phyloP scores from a whole-genome alignment of 2,329 filamentous ascomycete species.

The Hyphodiscus sp. region DNA sequence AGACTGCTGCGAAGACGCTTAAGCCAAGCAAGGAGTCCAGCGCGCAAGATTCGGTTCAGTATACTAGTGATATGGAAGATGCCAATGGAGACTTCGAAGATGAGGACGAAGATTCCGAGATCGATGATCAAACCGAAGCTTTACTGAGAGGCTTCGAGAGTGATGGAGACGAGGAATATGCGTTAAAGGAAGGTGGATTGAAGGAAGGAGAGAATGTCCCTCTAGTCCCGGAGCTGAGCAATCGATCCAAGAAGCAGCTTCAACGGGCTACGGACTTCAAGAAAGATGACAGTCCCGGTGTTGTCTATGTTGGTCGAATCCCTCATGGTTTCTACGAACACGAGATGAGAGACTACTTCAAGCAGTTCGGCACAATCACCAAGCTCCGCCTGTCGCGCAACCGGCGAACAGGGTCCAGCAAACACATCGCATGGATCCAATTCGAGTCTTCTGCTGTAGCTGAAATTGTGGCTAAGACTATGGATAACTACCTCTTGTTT shows the following conservation, averaged over 20 bases:
- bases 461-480: constrained; percentile 86
- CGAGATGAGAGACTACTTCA: constrained; percentile 89
- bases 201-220: constrained; percentile 39
- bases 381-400: constrained; percentile 81
- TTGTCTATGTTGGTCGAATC: constrained; percentile 85
- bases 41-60: constrained; percentile 4
- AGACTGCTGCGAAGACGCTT: constrained; percentile 16
- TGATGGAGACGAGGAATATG: constrained; percentile 41
- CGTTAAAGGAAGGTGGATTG: constrained; percentile 32
- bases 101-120: constrained; percentile 28
- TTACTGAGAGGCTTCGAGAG: constrained; percentile 50
- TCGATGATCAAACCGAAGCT: constrained; percentile 46
- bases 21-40: constrained; percentile 14
- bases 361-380: constrained; percentile 81
- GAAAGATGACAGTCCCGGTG: constrained; percentile 55
- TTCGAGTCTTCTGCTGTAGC: constrained; percentile 74
- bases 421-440: constrained; percentile 93
- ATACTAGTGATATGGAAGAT: constrained; percentile 7
- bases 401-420: constrained; percentile 82
- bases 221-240: constrained; percentile 33
- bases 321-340: constrained; percentile 97
- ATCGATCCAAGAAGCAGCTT: constrained; percentile 43
- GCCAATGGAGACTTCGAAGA: constrained; percentile 14
- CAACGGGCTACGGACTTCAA: constrained; percentile 37
- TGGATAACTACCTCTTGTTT: constrained; percentile 96